Base-by-base conservation (phyloP, 2,329 filamentous ascomycete species). In the Anisogramma anomala region DNA sequence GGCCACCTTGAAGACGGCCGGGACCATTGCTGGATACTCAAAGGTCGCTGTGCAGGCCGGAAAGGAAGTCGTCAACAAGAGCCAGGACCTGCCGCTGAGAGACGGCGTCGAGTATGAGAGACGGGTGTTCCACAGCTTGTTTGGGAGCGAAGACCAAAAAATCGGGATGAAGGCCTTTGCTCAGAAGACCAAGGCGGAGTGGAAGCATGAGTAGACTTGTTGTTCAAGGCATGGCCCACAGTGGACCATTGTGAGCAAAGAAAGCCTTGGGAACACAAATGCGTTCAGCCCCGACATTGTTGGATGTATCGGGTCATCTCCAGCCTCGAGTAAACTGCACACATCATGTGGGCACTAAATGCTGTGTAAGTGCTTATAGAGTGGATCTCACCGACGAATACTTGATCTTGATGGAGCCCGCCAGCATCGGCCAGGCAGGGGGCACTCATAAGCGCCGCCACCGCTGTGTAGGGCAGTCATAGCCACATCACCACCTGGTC, bases 61-160 rank as follows among this genome's bases (percentile, higher is more conserved):
- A 43, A 98, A 98, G 72, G 91, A 98, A 70, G 89, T 91, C n/a
- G 89, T 98, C 42, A 94, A 96, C 61, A 96, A 95, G 79, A 94
- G 87, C 62, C 88, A 96, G 69, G 91, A 98, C 54, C 64, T 94
- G 52, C 71, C 81, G 3, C 66, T 98, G 45, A 69, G 83, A 52
- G 91, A 96, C 56, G 91, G 91, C 11, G 83, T 98, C 2, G 91
- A 98, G 66, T 96, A 79, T 64, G 91, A 98, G 73, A 74, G 91
- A 57, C 76, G 88, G 39, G 72, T 96, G 25, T 98, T 98, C 70
- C 91, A 98, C 64, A 74, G 79, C 19, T 58, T 95, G 55, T 98
- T 98, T 66, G 91, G 89, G 17, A 94, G 83, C 59, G 76, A 85
- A 65, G 91, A 98, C 63, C 91, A 98, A 66, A 98, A 96, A 72